These are phyloP conservation scores for Ophiobolus disseminans DNA, from an alignment of 2,329 filamentous ascomycete genomes.

Conservation along the genomic window DNA sequence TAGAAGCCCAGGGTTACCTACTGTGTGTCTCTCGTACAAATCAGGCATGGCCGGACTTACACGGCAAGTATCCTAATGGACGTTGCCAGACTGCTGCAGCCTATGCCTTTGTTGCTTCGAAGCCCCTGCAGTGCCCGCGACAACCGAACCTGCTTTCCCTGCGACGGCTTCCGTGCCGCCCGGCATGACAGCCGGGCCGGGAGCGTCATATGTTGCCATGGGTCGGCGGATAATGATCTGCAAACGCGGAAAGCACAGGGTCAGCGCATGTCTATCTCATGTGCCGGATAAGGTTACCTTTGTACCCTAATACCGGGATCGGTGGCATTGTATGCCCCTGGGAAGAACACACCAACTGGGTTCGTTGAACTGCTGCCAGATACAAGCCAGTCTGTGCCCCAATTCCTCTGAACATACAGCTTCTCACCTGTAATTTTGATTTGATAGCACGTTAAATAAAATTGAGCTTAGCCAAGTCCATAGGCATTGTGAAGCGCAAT, in stretches of 20 bases:
- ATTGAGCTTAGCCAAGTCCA: constrained; percentile 46
- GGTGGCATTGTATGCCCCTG: constrained; percentile 46
- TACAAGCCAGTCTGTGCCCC: no score
- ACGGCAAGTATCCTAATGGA: constrained; percentile 13
- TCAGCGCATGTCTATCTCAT: not conserved
- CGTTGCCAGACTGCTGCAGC: constrained; percentile 14
- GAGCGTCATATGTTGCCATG: constrained; percentile 57
- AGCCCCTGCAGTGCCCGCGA: constrained; percentile 25
- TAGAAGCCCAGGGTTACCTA: not conserved
- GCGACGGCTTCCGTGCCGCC: constrained; percentile 39
- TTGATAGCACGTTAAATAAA: constrained; percentile 56
- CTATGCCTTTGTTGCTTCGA: constrained; percentile 12
- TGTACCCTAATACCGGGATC: constrained; percentile 36
- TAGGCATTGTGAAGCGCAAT: constrained; percentile 53
- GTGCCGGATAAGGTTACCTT: no score
- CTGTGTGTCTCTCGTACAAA: not conserved
- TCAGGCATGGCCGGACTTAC: constrained; percentile 12
- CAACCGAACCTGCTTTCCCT: constrained; percentile 32
- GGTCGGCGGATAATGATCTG: constrained; percentile 66
- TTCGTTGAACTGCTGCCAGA: constrained; percentile 43
- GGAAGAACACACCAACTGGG: constrained; percentile 49
- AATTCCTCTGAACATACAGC: no score
- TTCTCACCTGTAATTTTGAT: constrained; percentile 51
- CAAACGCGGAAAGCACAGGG: constrained; percentile 56
- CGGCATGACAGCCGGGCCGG: constrained; percentile 55